These are phyloP conservation scores for Penicillium sclerotiorum DNA, from an alignment of 2,329 filamentous ascomycete genomes.

Conservation along the genomic window DNA sequence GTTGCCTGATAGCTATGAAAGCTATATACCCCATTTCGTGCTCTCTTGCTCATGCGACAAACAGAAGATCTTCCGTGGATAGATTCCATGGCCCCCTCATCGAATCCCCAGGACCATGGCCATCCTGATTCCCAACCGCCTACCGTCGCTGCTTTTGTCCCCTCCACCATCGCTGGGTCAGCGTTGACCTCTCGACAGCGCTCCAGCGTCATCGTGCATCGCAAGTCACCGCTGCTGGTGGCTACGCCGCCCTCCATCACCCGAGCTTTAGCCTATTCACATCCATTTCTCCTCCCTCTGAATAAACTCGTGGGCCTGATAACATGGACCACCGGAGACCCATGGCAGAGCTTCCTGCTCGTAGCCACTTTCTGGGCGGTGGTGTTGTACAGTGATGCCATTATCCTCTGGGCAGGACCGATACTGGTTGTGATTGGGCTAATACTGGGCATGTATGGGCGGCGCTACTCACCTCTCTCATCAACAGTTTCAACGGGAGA, in stretches of 20 bases:
- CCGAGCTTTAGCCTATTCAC: constrained; percentile 89
- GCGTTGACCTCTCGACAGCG: constrained; percentile 72
- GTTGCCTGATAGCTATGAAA: not conserved
- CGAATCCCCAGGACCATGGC: constrained; percentile 42
- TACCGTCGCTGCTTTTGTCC: constrained; percentile 88
- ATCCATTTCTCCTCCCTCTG: constrained; percentile 87
- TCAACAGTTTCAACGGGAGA: constrained; percentile 77
- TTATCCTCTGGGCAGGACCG: constrained; percentile 81
- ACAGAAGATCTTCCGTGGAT: constrained; percentile 55
- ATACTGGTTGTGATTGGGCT: constrained; percentile 76
- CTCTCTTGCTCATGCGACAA: constrained; percentile 26
- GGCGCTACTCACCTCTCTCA: constrained; percentile 85
- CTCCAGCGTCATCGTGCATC: constrained; percentile 91
- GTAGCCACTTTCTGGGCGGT: constrained; percentile 83
- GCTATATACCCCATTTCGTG: constrained; percentile 1
- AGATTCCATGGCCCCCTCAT: constrained; percentile 55
- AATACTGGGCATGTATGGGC: constrained; percentile 89
- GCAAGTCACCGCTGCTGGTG: constrained; percentile 90
- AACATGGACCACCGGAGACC: constrained; percentile 91
- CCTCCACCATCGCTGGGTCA: constrained; percentile 71
- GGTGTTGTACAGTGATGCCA: constrained; percentile 80
- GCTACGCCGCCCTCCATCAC: constrained; percentile 95
- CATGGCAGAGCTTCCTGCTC: constrained; percentile 95
- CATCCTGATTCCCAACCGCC: constrained; percentile 56
- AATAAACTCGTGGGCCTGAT: constrained; percentile 83